phyloP scores from a whole-genome alignment of 805 yeast species.

The Dipodascus albidus region DNA sequence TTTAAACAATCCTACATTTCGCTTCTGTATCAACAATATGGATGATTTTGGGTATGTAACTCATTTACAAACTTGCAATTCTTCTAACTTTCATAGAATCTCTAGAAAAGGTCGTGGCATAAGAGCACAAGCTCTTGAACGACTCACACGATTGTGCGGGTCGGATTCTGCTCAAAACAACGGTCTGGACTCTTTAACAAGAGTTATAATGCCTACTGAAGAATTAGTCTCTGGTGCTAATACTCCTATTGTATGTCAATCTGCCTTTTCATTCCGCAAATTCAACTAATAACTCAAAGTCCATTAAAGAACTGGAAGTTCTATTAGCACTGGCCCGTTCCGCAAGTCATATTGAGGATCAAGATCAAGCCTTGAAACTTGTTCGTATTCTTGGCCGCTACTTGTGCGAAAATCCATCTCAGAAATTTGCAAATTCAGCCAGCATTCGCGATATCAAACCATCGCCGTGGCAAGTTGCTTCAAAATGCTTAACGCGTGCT shows the following conservation, averaged over 20 bases:
- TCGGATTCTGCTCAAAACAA: conserved; percentile 12
- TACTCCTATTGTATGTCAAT: conserved; percentile 14
- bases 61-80: neutral
- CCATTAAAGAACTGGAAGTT: conserved; percentile 35
- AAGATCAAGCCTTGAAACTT: conserved; percentile 32
- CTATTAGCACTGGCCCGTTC: conserved; percentile 45
- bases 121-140: conserved; percentile 29
- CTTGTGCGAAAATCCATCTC: conserved; percentile 35
- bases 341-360: conserved; percentile 26
- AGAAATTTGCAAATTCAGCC: conserved; percentile 27
- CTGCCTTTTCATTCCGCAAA: neutral
- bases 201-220: conserved; percentile 20
- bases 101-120: conserved; percentile 25
- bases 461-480: conserved; percentile 33
- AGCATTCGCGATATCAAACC: conserved; percentile 20
- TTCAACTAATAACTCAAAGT: conserved; percentile 4
- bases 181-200: conserved; percentile 13
- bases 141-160: conserved; percentile 27
- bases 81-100: conserved; percentile 18
- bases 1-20: too few relatives aligned
- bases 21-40: too few relatives aligned
- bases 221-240: conserved; percentile 8
- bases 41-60: conserved; percentile 13
- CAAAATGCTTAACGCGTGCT: conserved; percentile 27
- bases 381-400: conserved; percentile 36